phyloP scores from a whole-genome alignment of 176 grass and related monocot genomes.

The Zea mays region DNA sequence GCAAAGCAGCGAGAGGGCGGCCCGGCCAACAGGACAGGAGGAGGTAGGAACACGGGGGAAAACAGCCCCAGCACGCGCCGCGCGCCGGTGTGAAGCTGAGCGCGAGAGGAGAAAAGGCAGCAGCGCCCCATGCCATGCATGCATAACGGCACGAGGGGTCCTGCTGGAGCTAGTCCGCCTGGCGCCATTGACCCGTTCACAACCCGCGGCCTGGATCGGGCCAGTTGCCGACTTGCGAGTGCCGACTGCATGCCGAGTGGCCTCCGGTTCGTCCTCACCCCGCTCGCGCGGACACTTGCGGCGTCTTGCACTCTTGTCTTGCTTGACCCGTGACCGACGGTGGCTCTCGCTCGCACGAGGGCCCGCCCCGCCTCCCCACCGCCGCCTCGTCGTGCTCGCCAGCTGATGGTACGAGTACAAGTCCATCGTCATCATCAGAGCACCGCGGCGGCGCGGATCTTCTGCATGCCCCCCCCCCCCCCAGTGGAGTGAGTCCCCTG shows the following conservation, averaged over 20 bases:
- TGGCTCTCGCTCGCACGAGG: neutral
- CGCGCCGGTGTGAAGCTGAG: constrained; percentile 41
- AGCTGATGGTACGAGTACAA: neutral
- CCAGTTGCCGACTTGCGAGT: neutral
- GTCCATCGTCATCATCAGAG: neutral
- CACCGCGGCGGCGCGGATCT: constrained; percentile 16
- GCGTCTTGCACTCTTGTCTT: neutral
- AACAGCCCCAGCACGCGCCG: neutral
- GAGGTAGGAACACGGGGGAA: neutral
- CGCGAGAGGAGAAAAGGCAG: constrained; percentile 15
- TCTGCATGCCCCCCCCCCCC: neutral
- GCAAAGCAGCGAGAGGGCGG: too few relatives aligned
- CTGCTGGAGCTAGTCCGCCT: neutral
- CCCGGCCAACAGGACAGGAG: too few relatives aligned
- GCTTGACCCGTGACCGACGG: constrained; percentile 40
- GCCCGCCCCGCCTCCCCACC: neutral
- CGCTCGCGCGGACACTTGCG: too few relatives aligned
- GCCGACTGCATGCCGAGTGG: neutral
- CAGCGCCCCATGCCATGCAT: neutral
- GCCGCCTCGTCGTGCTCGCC: constrained; percentile 32
- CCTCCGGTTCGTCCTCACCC: neutral
- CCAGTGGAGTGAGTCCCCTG: neutral
- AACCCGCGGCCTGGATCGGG: neutral
- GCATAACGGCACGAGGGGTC: constrained; percentile 40
- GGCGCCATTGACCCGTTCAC: constrained; percentile 36